phyloP scores from a whole-genome alignment of 805 yeast genomes.

The Ogataea sp. region DNA sequence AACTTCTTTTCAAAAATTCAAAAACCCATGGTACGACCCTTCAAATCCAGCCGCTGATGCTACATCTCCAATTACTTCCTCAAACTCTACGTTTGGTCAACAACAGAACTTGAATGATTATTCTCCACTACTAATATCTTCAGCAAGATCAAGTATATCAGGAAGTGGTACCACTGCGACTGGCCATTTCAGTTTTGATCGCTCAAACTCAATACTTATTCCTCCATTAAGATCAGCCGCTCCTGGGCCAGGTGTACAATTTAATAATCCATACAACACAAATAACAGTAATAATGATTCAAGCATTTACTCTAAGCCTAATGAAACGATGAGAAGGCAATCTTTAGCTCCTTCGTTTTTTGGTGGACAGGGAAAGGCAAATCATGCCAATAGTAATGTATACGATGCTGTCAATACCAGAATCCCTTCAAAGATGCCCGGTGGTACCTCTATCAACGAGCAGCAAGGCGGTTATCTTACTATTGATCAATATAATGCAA shows the following conservation, averaged over 20 bases:
- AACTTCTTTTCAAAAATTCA: not conserved
- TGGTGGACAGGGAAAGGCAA: no score
- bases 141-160: conserved; percentile 1
- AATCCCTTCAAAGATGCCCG: no score
- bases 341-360: conserved; percentile 21
- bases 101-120: not conserved
- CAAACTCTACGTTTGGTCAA: not conserved
- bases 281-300: conserved; percentile 7
- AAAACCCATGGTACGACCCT: conserved; percentile 1
- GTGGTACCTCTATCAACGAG: no score
- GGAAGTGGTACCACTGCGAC: not conserved
- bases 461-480: not conserved
- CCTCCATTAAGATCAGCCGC: conserved; percentile 27
- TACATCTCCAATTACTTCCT: not conserved
- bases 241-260: conserved; percentile 10
- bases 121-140: not conserved
- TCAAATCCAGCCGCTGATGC: not conserved
- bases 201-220: conserved; percentile 5
- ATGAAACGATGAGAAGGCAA: conserved; percentile 18
- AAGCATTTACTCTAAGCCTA: conserved; percentile 7
- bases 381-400: no score
- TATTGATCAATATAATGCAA: not conserved
- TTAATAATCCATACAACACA: conserved; percentile 9
- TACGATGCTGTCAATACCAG: no score
- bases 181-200: not conserved